phyloP scores from a whole-genome alignment of 2,329 filamentous ascomycete genomes.

The Curvularia lunata region DNA sequence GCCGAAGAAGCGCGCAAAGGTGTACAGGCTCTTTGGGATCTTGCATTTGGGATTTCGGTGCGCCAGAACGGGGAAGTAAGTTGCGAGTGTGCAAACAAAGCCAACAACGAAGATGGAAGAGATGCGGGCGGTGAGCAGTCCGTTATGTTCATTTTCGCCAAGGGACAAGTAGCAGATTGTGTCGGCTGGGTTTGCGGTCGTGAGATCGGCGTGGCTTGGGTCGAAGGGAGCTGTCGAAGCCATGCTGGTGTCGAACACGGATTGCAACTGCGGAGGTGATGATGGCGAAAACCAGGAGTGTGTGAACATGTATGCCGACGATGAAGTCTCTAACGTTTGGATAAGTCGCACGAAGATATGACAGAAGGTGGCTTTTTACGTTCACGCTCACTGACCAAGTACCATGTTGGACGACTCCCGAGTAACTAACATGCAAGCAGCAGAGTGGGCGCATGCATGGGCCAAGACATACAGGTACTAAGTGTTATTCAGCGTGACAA shows the following conservation, averaged over 20 bases:
- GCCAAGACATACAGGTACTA: constrained; percentile 2
- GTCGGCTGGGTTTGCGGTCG: not conserved
- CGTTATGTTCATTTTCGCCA: constrained; percentile 1
- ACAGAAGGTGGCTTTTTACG: not conserved
- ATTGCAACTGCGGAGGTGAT: not conserved
- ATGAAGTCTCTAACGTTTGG: too few relatives aligned
- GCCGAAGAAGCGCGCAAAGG: constrained; percentile 12
- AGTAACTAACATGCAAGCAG: not conserved
- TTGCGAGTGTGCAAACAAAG: constrained; percentile 2
- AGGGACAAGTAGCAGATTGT: constrained; percentile 8
- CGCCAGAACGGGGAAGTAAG: constrained; percentile 10
- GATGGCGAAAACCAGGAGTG: not conserved
- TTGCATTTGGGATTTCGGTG: constrained; percentile 5
- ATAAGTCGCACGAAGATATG: too few relatives aligned
- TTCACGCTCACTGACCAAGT: constrained; percentile 4
- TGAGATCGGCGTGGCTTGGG: constrained; percentile 4
- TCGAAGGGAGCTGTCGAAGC: not conserved
- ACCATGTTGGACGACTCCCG: constrained; percentile 12
- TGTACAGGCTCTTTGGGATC: constrained; percentile 6
- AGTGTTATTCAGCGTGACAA: too few relatives aligned
- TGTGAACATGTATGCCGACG: too few relatives aligned
- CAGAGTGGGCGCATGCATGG: not conserved
- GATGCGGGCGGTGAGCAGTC: not conserved
- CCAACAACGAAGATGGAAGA: constrained; percentile 14
- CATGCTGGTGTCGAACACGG: not conserved